These are phyloP conservation scores for Lachnellula cervina DNA, from an alignment of 2,329 filamentous ascomycete species.

Conservation along the genomic window DNA sequence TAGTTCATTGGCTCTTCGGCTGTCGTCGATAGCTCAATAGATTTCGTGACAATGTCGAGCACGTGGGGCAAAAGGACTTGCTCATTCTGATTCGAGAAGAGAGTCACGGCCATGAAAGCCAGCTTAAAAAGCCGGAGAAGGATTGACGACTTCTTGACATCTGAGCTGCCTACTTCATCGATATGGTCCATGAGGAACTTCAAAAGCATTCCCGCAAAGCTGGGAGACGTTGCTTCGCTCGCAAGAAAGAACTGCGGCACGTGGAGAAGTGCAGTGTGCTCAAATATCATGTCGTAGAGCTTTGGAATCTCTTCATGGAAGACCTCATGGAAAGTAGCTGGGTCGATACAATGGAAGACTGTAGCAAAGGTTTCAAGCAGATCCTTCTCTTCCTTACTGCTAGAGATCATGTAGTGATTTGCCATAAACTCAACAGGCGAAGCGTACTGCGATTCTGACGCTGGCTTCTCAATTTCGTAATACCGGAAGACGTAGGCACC, in stretches of 20 bases:
- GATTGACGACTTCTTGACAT: constrained; percentile 90
- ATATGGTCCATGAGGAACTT: constrained; percentile 97
- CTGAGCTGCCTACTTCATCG: constrained; percentile 85
- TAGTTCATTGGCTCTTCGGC: constrained; percentile 99
- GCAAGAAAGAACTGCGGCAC: constrained; percentile 97
- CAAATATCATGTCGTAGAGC: constrained; percentile 96
- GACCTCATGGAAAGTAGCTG: constrained; percentile 96
- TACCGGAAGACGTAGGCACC: constrained; percentile 96
- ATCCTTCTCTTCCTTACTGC: constrained; percentile 94
- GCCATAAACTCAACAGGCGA: constrained; percentile 89
- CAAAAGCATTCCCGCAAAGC: constrained; percentile 96
- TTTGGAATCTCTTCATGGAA: constrained; percentile 97
- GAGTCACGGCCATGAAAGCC: constrained; percentile 97
- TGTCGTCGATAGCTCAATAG: constrained; percentile 90
- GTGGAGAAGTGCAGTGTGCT: constrained; percentile 89
- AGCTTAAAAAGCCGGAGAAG: constrained; percentile 92
- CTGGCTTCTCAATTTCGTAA: constrained; percentile 82
- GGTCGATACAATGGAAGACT: constrained; percentile 97
- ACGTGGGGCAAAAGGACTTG: constrained; percentile 93
- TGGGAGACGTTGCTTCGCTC: constrained; percentile 96
- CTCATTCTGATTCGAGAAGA: constrained; percentile 93
- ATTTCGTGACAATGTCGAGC: constrained; percentile 94
- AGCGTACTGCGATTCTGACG: constrained; percentile 66
- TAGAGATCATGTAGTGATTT: constrained; percentile 91
- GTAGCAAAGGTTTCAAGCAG: constrained; percentile 96